Evolutionary conservation across 306 rosid species (phyloP), one percentile per base, ranked within the genome.

Genomic region (Datisca glomerata): DNA sequence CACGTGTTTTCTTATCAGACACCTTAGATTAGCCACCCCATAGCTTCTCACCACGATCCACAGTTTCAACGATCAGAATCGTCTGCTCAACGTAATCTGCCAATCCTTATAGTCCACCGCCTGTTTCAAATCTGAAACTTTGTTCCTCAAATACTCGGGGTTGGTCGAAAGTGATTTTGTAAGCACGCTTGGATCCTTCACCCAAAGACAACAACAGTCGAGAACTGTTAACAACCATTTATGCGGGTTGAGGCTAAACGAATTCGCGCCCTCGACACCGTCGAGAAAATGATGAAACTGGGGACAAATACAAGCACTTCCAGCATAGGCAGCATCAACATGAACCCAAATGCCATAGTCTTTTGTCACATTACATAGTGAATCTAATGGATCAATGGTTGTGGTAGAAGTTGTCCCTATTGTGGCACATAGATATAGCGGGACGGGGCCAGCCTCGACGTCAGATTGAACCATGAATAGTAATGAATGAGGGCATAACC

Each of bases 151-250:
- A 15, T 1, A 53, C 27, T 55, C 44, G 0, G 67, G 61, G 28
- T 42, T 9, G 0, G 47, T 21, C 0, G 62, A 47, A 12, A 66
- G 47, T 1, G 67, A 59, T 18, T 6, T 35, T 4, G 14, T 8
- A 31, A 66, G 21, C 13, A 46, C 44, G 0, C 31, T 13, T 0
- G 54, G 45, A 6, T 24, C 34, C 21, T 50, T 56, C 0, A 64
- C 28, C 71, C 79, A 72, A 6, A 71, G 53, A 38, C 71, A 58
- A 2, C 74, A 72, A 13, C 79, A 72, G 0, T 67, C 74, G 1
- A 68, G 49, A 3, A 36, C 18, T 2, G 65, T 49, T 5, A 72
- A 67, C 29, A 67, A 50, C 71, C 74, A 63, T 2, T 72, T 72
- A 14, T 72, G 79, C 0, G 79, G 60, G 15, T 59, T 72, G 20